Conservation (phyloP, 192 early-diverging fungal species). For the Gonapodya prolifera region DNA sequence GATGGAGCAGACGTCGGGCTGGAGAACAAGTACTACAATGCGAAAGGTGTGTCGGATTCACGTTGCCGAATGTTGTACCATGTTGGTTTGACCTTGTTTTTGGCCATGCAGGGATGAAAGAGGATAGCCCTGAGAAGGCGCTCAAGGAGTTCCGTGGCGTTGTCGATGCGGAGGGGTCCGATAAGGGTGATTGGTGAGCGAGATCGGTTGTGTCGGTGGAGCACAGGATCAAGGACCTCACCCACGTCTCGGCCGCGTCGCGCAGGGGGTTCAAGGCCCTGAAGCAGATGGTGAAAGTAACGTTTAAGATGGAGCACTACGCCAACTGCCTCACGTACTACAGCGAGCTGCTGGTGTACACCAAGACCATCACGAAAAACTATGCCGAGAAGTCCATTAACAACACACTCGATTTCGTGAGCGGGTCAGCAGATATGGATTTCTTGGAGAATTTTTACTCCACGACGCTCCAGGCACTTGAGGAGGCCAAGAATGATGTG, state of each 20-base stretch:
- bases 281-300: slow-evolving; percentile 76
- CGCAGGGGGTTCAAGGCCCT: slow-evolving; percentile 77
- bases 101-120: slow-evolving; percentile 47
- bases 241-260: too few species aligned
- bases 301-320: slow-evolving; percentile 51
- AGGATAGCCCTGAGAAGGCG: slow-evolving; percentile 59
- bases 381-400: slow-evolving; percentile 86
- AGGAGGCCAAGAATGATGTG: slow-evolving; percentile 74
- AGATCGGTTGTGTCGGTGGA: not conserved
- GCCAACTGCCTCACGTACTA: slow-evolving; percentile 59
- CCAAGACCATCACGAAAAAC: slow-evolving; percentile 66
- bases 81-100: not conserved
- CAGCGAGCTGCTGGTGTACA: slow-evolving; percentile 56
- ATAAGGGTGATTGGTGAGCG: slow-evolving; percentile 71
- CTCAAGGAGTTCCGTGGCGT: slow-evolving; percentile 63
- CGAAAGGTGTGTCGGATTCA: slow-evolving; percentile 47
- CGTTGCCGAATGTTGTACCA: not conserved
- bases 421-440: slow-evolving; percentile 56
- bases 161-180: slow-evolving; percentile 56
- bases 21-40: slow-evolving; percentile 83
- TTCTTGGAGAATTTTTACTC: slow-evolving; percentile 79
- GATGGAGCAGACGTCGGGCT: slow-evolving; percentile 70
- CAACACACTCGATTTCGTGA: slow-evolving; percentile 72
- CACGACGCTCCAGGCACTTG: slow-evolving; percentile 53
- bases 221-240: not conserved